Percentiles rank a stretch among this genome's conserved stretches.
Conservation (phyloP, 1,284 basidiomycete species). For the Abortiporus biennis region DNA sequence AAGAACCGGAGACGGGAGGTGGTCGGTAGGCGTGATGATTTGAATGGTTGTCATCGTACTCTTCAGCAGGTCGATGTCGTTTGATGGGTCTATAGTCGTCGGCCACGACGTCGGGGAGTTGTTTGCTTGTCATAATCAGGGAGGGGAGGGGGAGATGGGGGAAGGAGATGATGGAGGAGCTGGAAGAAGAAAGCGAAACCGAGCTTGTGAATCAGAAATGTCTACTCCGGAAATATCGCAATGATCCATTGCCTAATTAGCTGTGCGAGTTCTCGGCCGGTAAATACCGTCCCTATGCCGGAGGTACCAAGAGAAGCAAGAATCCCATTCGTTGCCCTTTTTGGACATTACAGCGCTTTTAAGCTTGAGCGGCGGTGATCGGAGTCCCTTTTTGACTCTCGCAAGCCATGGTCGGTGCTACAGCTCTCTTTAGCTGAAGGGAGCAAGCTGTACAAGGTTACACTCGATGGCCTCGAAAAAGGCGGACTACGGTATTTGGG, state of each 20-base stretch:
- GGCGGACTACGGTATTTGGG: no score
- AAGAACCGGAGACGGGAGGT: constrained; percentile 21
- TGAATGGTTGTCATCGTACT: constrained; percentile 7
- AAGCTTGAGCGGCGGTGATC: no score
- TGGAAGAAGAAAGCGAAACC: constrained; percentile 4
- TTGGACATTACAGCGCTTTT: neutral
- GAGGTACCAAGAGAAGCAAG: no score
- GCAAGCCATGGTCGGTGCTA: no score
- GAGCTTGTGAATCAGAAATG: no score
- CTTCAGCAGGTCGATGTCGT: constrained; percentile 14
- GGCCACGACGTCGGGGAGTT: constrained; percentile 15
- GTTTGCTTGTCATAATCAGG: constrained; percentile 10
- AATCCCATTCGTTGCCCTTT: constrained; percentile 1
- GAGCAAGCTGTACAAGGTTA: no score
- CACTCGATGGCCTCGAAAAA: no score
- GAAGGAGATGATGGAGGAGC: constrained; percentile 7
- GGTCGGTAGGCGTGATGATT: no score
- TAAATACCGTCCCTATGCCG: no score
- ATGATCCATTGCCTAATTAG: neutral
- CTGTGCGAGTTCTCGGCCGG: neutral
- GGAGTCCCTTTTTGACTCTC: no score
- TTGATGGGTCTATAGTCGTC: constrained; percentile 21
- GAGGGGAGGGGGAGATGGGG: constrained; percentile 7
- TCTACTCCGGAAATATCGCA: neutral
- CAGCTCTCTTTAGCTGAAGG: no score